Base-by-base conservation (phyloP, 768 basidiomycete species). In the Strobilomyces confusus region DNA sequence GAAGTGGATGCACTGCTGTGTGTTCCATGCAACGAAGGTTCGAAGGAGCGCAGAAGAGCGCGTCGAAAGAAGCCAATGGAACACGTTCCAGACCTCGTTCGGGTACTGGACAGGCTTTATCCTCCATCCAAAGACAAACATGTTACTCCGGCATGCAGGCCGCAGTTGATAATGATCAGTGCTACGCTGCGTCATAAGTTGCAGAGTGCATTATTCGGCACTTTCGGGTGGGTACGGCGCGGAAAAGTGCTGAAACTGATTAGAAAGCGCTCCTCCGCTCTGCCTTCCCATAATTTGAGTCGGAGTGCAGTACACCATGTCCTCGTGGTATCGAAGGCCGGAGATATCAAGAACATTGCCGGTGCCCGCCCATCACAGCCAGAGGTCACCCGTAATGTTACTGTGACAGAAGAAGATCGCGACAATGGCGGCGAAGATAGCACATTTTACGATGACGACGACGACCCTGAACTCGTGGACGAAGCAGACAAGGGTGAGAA, bases 1-100 rank as follows among this genome's bases (percentile, higher is more conserved):
- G 89, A 91, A 64, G 84, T 81, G 44, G 89, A 91, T 62, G 86
- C 83, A 65, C 71, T 90, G 37, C 73, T 92, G 49, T 80, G 79
- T 54, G 69, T 77, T 6, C 78, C 84, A 19, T 40, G 5, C 9
- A 45, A 66, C 63, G 54, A 75, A 72, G 53, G 68, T 68, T 41
- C 72, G 58, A 61, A 76, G 63, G 75, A 68, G 47, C 64, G 60
- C 47, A 65, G 67, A 52, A 77, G 74, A 61, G 72, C 20, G 3
- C 40, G 71, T 29, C 66, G 67, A 55, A 73, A 69, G 55, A 78
- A 77, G 58, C 61, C 76, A n/a, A 63, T 67, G 48, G 72, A 69
- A 48, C 89, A 89, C 60, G 78, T 82, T 14, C 79, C 80, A 5
- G 72, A 78, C 20, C 82, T 87, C 43, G 77, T 80, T 47, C 74